These are phyloP conservation scores for Candida germanica DNA, from an alignment of 805 yeast species.

Conservation along the genomic window DNA sequence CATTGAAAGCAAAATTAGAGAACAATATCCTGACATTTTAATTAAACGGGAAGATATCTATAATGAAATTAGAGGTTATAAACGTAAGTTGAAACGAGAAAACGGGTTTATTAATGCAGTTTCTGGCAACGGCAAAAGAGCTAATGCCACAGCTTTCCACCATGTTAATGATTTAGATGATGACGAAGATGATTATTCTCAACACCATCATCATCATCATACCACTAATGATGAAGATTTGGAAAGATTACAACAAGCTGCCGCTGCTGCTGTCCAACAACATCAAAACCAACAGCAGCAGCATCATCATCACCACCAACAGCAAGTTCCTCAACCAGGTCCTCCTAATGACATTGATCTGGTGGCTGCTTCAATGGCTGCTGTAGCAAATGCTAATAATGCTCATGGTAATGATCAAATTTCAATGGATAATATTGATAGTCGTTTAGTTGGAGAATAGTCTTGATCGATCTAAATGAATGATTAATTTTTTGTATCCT, in stretches of 20 bases:
- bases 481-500: too few species aligned
- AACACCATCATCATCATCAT: too few species aligned
- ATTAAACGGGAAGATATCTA: conserved; percentile 58
- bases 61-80: conserved; percentile 55
- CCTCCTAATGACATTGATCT: conserved; percentile 26
- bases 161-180: conserved; percentile 21
- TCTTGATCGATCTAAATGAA: conserved; percentile 3
- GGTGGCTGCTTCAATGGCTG: conserved; percentile 40
- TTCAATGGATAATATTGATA: conserved; percentile 44
- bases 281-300: conserved; percentile 24
- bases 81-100: conserved; percentile 47
- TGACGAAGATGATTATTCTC: conserved; percentile 16
- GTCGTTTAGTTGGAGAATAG: conserved; percentile 43
- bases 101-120: conserved; percentile 22
- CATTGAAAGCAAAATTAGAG: conserved; percentile 50
- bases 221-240: conserved; percentile 15
- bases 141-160: conserved; percentile 24
- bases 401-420: conserved; percentile 26
- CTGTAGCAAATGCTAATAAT: conserved; percentile 32
- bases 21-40: conserved; percentile 50
- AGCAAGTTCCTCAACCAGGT: background rate
- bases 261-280: conserved; percentile 22
- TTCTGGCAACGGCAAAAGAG: conserved; percentile 20
- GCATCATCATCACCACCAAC: conserved; percentile 13
- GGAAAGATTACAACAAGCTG: conserved; percentile 18